phyloP scores from a whole-genome alignment of 805 yeast genomes.

The Jamesozyma hellenica region DNA sequence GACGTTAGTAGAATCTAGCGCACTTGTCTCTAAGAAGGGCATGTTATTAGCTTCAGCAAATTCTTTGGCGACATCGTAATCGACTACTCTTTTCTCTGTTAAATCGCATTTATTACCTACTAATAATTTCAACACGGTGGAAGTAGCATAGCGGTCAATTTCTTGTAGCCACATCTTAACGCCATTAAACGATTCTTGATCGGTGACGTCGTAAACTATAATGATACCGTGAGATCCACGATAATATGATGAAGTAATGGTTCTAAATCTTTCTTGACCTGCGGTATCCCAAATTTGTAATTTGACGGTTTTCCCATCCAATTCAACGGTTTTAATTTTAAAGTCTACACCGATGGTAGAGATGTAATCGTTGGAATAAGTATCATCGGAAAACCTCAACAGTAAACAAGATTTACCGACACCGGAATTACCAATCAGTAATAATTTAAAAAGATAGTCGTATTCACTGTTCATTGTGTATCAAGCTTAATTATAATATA shows the following conservation, averaged over 20 bases:
- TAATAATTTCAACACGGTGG: constrained; percentile 88
- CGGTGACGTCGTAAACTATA: constrained; percentile 95
- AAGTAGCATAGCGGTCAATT: constrained; percentile 95
- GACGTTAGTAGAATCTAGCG: constrained; percentile 88
- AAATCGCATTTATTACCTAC: constrained; percentile 97
- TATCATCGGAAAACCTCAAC: constrained; percentile 92
- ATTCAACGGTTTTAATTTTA: constrained; percentile 76
- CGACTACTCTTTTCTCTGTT: constrained; percentile 88
- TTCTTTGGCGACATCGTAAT: constrained; percentile 91
- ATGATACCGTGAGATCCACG: constrained; percentile 98
- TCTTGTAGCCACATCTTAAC: constrained; percentile 98
- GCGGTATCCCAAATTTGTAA: constrained; percentile 99
- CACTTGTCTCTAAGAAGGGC: constrained; percentile 93
- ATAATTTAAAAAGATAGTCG: constrained; percentile 92
- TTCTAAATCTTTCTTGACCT: constrained; percentile 96
- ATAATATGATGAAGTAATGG: constrained; percentile 93
- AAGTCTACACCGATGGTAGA: constrained; percentile 98
- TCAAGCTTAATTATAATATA: too few relatives aligned
- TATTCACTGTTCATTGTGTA: constrained; percentile 83
- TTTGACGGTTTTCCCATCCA: constrained; percentile 94
- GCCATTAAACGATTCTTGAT: constrained; percentile 90
- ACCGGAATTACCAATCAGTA: constrained; percentile 96
- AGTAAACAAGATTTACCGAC: constrained; percentile 95
- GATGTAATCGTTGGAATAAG: constrained; percentile 92
- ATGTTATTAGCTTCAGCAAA: constrained; percentile 87